Evolutionary conservation across 352 stramenopile species (phyloP).

Genomic region (Pythium rhizo-oryzae): DNA sequence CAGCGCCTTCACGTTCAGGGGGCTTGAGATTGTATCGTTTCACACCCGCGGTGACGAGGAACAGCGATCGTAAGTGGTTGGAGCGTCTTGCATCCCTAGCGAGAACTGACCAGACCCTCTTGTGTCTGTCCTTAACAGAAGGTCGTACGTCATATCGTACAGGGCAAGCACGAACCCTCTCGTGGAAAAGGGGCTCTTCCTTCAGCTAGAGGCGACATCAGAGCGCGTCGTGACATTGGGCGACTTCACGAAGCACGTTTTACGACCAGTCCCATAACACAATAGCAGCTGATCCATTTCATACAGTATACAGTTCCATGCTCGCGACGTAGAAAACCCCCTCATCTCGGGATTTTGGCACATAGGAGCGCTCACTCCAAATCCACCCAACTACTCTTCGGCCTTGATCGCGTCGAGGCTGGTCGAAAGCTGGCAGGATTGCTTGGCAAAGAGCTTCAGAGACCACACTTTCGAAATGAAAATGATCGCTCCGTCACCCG

Average conservation of each 20-base stretch:
- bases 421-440: slow-evolving; percentile 10
- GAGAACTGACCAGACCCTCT: not conserved
- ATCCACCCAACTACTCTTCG: no score
- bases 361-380: no score
- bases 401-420: not conserved
- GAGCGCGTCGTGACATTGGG: not conserved
- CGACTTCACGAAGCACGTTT: not conserved
- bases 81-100: no score
- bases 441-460: not conserved
- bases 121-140: not conserved
- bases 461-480: slow-evolving; percentile 1
- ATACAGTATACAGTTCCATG: no score
- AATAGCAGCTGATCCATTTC: no score
- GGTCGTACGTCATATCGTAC: slow-evolving; percentile 7
- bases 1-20: slow-evolving; percentile 6
- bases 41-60: not conserved
- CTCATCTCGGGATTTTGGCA: not conserved
- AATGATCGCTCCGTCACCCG: slow-evolving; percentile 4
- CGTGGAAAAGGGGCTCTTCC: not conserved
- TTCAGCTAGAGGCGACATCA: not conserved
- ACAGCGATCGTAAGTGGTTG: not conserved
- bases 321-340: not conserved
- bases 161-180: not conserved
- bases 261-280: no score
- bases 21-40: slow-evolving; percentile 6